phyloP scores from a whole-genome alignment of 768 basidiomycete species.

The Tremella fuciformis region DNA sequence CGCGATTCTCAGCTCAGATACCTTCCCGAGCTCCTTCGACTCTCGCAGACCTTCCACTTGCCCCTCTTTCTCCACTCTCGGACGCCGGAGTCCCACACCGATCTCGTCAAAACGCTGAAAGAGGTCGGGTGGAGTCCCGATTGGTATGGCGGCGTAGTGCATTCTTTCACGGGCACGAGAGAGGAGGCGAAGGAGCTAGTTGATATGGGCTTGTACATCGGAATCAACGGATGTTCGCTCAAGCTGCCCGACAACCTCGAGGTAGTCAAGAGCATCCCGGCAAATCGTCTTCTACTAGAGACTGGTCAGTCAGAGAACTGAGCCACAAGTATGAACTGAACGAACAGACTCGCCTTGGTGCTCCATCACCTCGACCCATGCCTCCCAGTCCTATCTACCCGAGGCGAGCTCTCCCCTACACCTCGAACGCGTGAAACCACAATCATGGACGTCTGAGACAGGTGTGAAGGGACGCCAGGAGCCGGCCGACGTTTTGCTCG shows the following conservation, averaged over 20 bases:
- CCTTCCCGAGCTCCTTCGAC: conserved; percentile 65
- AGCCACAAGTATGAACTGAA: no score
- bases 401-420: neutral
- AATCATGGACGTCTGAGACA: conserved; percentile 53
- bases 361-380: conserved; percentile 45
- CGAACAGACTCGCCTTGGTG: conserved; percentile 51
- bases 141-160: conserved; percentile 73
- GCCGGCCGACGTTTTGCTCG: conserved; percentile 55
- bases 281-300: conserved; percentile 66
- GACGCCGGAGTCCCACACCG: conserved; percentile 61
- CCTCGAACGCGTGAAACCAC: conserved; percentile 1
- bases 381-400: conserved; percentile 35
- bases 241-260: conserved; percentile 68
- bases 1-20: conserved; percentile 62
- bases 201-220: conserved; percentile 69
- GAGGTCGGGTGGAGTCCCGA: conserved; percentile 66
- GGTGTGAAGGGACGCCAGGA: conserved; percentile 77
- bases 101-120: conserved; percentile 64
- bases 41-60: conserved; percentile 69
- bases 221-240: conserved; percentile 72
- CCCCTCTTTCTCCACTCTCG: conserved; percentile 80
- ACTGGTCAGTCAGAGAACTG: conserved; percentile 66
- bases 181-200: conserved; percentile 68
- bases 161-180: conserved; percentile 71
- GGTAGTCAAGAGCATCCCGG: conserved; percentile 60